Evolutionary conservation across 352 stramenopile genomes (phyloP), one percentile per base, ranked within the genome.

Genomic region (Elongisporangium prolatum): DNA sequence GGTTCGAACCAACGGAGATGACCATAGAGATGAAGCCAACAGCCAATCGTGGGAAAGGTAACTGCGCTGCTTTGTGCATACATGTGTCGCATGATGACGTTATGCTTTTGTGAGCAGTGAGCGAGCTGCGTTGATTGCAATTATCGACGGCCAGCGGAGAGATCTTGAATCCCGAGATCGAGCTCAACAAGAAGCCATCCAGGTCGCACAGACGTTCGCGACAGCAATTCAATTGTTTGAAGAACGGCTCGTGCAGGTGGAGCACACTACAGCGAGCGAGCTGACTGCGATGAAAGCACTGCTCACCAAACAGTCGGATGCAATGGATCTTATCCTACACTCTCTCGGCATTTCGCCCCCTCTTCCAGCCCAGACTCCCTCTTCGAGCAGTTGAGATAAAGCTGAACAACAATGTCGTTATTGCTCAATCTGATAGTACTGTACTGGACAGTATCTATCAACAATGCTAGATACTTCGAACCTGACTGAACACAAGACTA

Each of bases 61-160:
- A 60, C 21, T 17, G 10, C 18, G n/a, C 44, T 54, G 4, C 6
- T 57, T 40, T 3, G 0, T 13, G n/a, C 21, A 34, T 28, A 24
- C 9, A 21, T 40, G 4, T 18, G 49, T 49, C 22, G 50, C 9
- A n/a, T 17, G 25, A 9, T 52, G 13, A 37, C n/a, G 3, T 17
- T 17, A 17, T 44, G 34, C 11, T 44, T 17, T 44, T 44, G 34
- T 44, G 34, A 17, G 48, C 22, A 90, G 82, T 55, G 76, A 90
- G 54, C 70, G 80, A 25, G 59, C 60, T 9, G 80, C 69, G n/a
- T 59, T 90, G 38, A 49, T 90, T 8, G 67, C 67, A 0, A 77
- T 88, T 44, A 83, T 92, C 48, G 78, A 92, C 9, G 63, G 74
- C 2, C 80, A 92, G 57, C 74, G 69, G 37, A 69, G 67, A 21